Evolutionary conservation across 2,329 filamentous ascomycete genomes (phyloP).

Genomic region (Diaporthe vexans): DNA sequence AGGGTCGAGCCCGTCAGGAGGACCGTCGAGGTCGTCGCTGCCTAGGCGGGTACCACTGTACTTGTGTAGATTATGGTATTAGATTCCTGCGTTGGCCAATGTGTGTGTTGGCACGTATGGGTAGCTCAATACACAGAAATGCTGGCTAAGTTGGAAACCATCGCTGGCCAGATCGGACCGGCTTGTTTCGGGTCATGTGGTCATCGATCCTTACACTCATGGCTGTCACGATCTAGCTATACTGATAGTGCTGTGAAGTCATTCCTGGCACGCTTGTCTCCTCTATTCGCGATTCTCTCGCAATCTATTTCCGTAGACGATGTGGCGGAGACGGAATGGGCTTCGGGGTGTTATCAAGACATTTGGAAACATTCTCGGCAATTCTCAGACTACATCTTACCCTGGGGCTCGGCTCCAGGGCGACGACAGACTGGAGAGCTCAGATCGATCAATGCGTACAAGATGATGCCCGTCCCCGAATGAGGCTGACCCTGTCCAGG

Average conservation of each 20-base stretch:
- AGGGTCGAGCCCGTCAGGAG: slow-evolving; percentile 51
- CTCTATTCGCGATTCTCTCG: not conserved
- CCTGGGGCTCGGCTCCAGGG: not conserved
- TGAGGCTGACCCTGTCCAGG: not conserved
- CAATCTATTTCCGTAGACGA: not conserved
- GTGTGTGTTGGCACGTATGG: not conserved
- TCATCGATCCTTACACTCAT: not conserved
- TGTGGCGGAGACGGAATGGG: not conserved
- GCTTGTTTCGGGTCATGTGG: not conserved
- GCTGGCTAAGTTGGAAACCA: not conserved
- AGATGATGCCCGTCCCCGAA: not conserved
- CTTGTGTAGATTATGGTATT: not conserved
- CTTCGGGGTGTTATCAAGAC: not conserved
- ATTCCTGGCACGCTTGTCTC: not conserved
- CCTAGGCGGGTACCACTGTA: slow-evolving; percentile 37
- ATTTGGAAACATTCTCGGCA: not conserved
- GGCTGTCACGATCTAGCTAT: not conserved
- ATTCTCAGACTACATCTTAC: not conserved
- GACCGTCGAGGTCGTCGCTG: slow-evolving; percentile 53
- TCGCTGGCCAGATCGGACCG: not conserved
- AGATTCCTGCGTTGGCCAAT: not conserved
- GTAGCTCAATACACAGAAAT: slow-evolving; percentile 14
- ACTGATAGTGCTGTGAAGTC: not conserved
- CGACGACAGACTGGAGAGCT: not conserved
- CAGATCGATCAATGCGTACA: not conserved